These are phyloP conservation scores for Dryadomyces quercus-mongolicae DNA, from an alignment of 2,329 filamentous ascomycete species.

Conservation along the genomic window DNA sequence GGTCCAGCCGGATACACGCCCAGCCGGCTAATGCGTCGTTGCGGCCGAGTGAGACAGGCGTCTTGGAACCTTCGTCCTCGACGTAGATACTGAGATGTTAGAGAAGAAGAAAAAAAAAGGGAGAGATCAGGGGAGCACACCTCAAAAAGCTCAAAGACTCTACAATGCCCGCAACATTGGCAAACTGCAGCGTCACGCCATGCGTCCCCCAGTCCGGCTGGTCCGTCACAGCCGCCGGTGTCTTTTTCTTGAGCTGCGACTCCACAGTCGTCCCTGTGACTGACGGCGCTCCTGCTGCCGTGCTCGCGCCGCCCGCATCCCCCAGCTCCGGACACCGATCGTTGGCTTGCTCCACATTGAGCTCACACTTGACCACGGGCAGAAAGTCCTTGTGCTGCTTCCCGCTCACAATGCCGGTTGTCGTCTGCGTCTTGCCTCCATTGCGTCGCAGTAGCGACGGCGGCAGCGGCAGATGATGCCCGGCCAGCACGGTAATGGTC, in stretches of 20 bases:
- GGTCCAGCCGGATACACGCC: conserved; percentile 48
- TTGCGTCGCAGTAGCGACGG: conserved; percentile 16
- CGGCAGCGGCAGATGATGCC: conserved; percentile 59
- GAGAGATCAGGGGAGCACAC: conserved; percentile 32
- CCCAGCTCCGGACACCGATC: conserved; percentile 18
- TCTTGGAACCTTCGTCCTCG: conserved; percentile 29
- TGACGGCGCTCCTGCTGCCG: no score
- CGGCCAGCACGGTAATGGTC: conserved; percentile 60
- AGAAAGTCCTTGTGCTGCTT: conserved; percentile 39
- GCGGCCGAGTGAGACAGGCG: conserved; percentile 2
- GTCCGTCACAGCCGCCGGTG: conserved; percentile 24
- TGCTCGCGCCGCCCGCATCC: neutral
- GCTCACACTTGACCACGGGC: conserved; percentile 65
- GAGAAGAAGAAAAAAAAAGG: conserved; percentile 1
- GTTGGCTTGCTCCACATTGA: conserved; percentile 59
- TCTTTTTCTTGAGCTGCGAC: conserved; percentile 37
- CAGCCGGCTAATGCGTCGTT: conserved; percentile 30
- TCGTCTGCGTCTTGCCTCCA: conserved; percentile 13
- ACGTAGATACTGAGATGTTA: conserved; percentile 35
- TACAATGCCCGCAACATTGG: conserved; percentile 43
- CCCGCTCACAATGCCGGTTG: conserved; percentile 15
- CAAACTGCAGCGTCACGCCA: conserved; percentile 46
- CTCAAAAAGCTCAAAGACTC: conserved; percentile 62
- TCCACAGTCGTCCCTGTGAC: conserved; percentile 9
- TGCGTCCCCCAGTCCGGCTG: conserved; percentile 49